Conservation (phyloP, 805 yeast genomes). For the Barnettozyma californica region DNA sequence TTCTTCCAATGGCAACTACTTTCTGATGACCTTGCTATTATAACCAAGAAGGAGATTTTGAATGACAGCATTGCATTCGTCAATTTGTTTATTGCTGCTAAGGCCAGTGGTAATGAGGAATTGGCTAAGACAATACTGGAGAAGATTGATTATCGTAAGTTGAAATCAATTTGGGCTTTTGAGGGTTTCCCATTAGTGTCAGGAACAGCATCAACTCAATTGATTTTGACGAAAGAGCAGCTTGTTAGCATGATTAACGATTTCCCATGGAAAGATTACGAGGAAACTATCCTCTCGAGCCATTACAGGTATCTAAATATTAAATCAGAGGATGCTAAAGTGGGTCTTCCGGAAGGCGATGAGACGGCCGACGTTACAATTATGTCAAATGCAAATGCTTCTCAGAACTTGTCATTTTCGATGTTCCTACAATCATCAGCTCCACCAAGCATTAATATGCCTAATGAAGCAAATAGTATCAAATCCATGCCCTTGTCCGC, state of each 20-base stretch:
- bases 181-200: slow-evolving; percentile 8
- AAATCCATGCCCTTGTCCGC: slow-evolving; percentile 25
- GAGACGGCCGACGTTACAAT: slow-evolving; percentile 11
- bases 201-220: slow-evolving; percentile 5
- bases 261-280: slow-evolving; percentile 8
- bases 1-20: slow-evolving; percentile 39
- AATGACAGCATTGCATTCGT: slow-evolving; percentile 20
- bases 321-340: neutral
- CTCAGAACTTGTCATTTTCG: slow-evolving; percentile 17
- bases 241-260: slow-evolving; percentile 6
- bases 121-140: slow-evolving; percentile 13
- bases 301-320: slow-evolving; percentile 20
- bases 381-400: slow-evolving; percentile 11
- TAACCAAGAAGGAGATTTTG: slow-evolving; percentile 3
- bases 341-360: neutral
- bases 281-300: slow-evolving; percentile 15
- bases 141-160: slow-evolving; percentile 20
- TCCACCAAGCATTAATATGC: neutral
- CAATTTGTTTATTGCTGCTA: slow-evolving; percentile 13
- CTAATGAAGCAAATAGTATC: slow-evolving; percentile 19
- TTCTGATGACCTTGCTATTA: neutral
- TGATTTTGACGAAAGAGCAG: slow-evolving; percentile 8
- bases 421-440: slow-evolving; percentile 15
- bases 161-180: slow-evolving; percentile 16
- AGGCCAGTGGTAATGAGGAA: slow-evolving; percentile 7